These are phyloP conservation scores for Phytophthora foliorum DNA, from an alignment of 352 stramenopile species.

Conservation along the genomic window DNA sequence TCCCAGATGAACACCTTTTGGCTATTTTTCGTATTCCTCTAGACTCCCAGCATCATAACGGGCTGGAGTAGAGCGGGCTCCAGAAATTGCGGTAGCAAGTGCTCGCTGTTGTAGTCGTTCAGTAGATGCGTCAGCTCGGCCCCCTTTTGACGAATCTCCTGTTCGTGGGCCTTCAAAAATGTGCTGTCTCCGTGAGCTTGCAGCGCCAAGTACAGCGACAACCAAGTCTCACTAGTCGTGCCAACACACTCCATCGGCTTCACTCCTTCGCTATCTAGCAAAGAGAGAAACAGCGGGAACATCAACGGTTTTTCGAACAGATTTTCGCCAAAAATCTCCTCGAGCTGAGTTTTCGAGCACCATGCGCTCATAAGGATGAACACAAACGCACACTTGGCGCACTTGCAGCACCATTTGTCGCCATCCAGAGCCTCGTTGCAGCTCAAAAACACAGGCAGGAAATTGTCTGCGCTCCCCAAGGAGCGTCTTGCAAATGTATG, in stretches of 20 bases:
- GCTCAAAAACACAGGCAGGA: conserved; percentile 52
- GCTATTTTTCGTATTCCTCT: not conserved
- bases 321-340: conserved; percentile 47
- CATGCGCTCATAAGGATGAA: conserved; percentile 53
- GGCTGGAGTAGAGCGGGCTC: conserved; percentile 30
- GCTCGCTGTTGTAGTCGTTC: conserved; percentile 43
- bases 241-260: conserved; percentile 62
- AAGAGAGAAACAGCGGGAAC: conserved; percentile 36
- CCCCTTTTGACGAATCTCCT: conserved; percentile 30
- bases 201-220: conserved; percentile 47
- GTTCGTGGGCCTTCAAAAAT: conserved; percentile 35
- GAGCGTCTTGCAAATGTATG: conserved; percentile 43
- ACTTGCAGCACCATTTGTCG: conserved; percentile 52
- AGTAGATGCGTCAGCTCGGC: conserved; percentile 35
- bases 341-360: conserved; percentile 31
- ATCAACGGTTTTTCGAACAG: conserved; percentile 42
- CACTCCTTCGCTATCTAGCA: conserved; percentile 44
- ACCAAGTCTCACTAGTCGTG: conserved; percentile 42
- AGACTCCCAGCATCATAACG: conserved; percentile 20
- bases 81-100: conserved; percentile 46
- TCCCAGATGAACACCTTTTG: conserved; percentile 3
- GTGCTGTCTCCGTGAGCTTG: conserved; percentile 19
- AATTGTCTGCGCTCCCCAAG: conserved; percentile 32
- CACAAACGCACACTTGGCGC: conserved; percentile 56
- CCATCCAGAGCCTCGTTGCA: conserved; percentile 50